Conservation (phyloP, 2,329 filamentous ascomycete genomes). For the Cladophialophora yegresii region DNA sequence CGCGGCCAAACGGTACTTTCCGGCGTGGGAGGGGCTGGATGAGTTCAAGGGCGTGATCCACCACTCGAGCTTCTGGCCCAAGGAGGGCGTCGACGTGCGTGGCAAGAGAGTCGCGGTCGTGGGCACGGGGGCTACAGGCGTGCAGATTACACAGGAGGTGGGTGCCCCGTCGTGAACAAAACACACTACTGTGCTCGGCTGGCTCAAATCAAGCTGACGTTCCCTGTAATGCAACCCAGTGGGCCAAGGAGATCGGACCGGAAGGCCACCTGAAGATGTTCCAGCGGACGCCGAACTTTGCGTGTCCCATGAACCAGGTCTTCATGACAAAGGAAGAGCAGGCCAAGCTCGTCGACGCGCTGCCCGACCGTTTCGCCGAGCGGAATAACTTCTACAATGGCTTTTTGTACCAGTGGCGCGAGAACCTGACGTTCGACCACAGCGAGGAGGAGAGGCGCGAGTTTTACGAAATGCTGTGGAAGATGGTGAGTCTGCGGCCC, state of each 20-base stretch:
- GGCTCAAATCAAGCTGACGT: neutral
- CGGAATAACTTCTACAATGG: constrained; percentile 58
- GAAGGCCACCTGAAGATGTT: constrained; percentile 52
- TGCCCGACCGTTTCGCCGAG: constrained; percentile 18
- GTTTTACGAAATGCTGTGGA: constrained; percentile 54
- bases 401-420: constrained; percentile 59
- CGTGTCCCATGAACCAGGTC: constrained; percentile 61
- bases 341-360: constrained; percentile 36
- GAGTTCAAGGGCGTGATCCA: constrained; percentile 62
- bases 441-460: constrained; percentile 42
- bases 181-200: no score
- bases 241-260: constrained; percentile 49
- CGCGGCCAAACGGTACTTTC: constrained; percentile 61
- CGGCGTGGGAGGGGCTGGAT: constrained; percentile 61
- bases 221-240: constrained; percentile 5
- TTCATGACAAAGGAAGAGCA: constrained; percentile 54
- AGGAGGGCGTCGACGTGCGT: constrained; percentile 57
- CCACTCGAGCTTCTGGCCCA: constrained; percentile 63
- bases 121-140: constrained; percentile 65
- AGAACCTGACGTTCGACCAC: constrained; percentile 44
- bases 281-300: constrained; percentile 68
- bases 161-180: no score
- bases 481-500: constrained; percentile 30
- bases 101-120: constrained; percentile 65
- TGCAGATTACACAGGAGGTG: constrained; percentile 65